Evolutionary conservation across 1,284 basidiomycete species (phyloP).

Genomic region (Ustilago tritici): DNA sequence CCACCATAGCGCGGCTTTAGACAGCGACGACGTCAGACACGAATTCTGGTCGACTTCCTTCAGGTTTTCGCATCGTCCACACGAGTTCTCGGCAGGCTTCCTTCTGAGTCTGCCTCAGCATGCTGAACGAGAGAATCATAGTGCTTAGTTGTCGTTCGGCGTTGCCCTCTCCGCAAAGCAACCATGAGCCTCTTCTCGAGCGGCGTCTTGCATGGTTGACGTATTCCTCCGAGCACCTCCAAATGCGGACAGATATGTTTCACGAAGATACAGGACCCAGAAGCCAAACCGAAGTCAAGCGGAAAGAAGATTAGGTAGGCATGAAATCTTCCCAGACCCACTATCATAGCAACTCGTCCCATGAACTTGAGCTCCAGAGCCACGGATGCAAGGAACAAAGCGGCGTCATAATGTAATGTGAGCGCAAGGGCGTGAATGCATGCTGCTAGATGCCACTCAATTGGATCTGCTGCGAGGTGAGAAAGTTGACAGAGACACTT

Average conservation of each 20-base stretch:
- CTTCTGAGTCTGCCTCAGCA: neutral
- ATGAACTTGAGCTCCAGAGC: neutral
- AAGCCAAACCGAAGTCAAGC: neutral
- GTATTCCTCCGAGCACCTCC: neutral
- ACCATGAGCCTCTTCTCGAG: neutral
- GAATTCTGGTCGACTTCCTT: neutral
- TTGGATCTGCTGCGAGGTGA: neutral
- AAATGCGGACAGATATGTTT: neutral
- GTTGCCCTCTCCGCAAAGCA: neutral
- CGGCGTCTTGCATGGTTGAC: neutral
- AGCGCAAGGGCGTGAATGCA: neutral
- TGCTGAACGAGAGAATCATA: neutral
- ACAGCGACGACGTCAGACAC: neutral
- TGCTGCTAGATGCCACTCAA: neutral
- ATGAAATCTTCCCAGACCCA: constrained; percentile 6
- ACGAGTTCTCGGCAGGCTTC: neutral
- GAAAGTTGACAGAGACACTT: neutral
- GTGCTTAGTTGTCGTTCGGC: neutral
- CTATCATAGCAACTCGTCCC: neutral
- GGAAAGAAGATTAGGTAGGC: neutral
- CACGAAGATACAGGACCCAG: neutral
- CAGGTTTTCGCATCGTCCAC: neutral
- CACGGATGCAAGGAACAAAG: neutral
- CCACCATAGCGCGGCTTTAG: neutral
- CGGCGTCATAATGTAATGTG: neutral